phyloP scores from a whole-genome alignment of 805 yeast species.

The Kodamaea kakaduensis region DNA sequence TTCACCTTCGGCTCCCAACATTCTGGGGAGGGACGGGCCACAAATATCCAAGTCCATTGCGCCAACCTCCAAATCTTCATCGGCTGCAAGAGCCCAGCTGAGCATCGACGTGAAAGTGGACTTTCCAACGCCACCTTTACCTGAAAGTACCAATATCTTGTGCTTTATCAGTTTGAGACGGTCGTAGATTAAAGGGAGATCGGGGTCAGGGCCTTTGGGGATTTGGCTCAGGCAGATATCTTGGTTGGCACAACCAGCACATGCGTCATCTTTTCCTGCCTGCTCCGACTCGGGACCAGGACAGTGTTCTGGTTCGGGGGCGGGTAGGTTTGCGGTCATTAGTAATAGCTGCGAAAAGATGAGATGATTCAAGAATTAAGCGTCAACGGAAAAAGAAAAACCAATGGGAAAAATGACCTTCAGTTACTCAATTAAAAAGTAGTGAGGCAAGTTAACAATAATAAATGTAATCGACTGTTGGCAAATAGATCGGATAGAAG shows the following conservation, averaged over 20 bases:
- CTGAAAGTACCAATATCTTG: constrained; percentile 73
- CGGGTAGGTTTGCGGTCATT: too few relatives aligned
- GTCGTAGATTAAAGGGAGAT: constrained; percentile 68
- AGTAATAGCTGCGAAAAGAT: too few relatives aligned
- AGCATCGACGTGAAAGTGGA: constrained; percentile 94
- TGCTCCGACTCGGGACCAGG: constrained; percentile 95
- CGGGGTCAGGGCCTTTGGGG: constrained; percentile 95
- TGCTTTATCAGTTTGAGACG: constrained; percentile 66
- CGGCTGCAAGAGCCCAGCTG: constrained; percentile 92
- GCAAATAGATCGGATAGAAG: too few relatives aligned
- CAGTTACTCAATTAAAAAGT: too few relatives aligned
- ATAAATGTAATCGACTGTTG: too few relatives aligned
- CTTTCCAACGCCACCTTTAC: constrained; percentile 96
- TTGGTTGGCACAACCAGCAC: constrained; percentile 93
- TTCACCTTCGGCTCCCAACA: constrained; percentile 90
- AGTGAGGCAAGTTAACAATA: too few relatives aligned
- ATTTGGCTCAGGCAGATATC: constrained; percentile 76
- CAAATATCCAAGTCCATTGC: constrained; percentile 97
- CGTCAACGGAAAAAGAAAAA: too few relatives aligned
- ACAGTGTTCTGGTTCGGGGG: constrained; percentile 94
- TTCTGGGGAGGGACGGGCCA: constrained; percentile 93
- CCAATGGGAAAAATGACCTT: too few relatives aligned
- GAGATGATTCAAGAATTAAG: too few relatives aligned
- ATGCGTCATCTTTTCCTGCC: constrained; percentile 94
- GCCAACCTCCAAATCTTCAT: constrained; percentile 78